Evolutionary conservation across 2,329 filamentous ascomycete species (phyloP), one percentile per base, ranked within the genome.

Genomic region (Hortaea sp.): DNA sequence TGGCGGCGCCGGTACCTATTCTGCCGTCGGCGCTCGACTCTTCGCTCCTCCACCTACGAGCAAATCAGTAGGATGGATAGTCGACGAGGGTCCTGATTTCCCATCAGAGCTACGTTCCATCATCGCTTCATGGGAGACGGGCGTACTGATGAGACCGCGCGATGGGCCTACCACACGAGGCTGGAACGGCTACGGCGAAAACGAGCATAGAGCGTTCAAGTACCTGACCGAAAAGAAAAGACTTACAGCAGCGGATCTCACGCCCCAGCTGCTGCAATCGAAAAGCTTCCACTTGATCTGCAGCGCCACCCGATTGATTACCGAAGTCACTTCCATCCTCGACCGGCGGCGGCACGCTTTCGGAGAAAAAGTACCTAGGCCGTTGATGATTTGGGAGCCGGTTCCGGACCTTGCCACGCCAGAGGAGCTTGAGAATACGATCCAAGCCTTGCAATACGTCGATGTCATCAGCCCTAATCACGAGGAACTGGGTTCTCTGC

Each of bases 341-440:
- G 68, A 72, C 4, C 62, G 70, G 40, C 74, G 80, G 42, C 57
- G 65, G 31, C 58, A 62, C 39, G 42, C 38, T 7, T 38, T 49
- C n/a, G 49, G 43, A 3, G 9, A 35, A 11, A 27, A 45, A 50
- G 11, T 55, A 4, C 62, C 66, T 40, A 50, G 58, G 7, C 72
- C 89, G 1, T 66, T 88, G 5, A 87, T 95, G 63, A 79, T 97
- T 44, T 98, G 90, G 90, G 92, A 98, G 63, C 92, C 92, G 1
- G 85, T 95, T 1, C 92, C 92, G 1, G 88, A 95, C 65, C 75
- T 87, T 1, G 95, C 89, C 64, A 82, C 77, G 0, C 81, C 87
- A 0, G 78, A 81, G 31, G 73, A 82, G 51, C 63, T 77, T 13
- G 61, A 69, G 0, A 73, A 70, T 13, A 77, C 78, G 46, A 62